Evolutionary conservation across 192 early-diverging fungal genomes (phyloP), one percentile per base, ranked within the genome.

Genomic region (Chytriomyces hyalinus): DNA sequence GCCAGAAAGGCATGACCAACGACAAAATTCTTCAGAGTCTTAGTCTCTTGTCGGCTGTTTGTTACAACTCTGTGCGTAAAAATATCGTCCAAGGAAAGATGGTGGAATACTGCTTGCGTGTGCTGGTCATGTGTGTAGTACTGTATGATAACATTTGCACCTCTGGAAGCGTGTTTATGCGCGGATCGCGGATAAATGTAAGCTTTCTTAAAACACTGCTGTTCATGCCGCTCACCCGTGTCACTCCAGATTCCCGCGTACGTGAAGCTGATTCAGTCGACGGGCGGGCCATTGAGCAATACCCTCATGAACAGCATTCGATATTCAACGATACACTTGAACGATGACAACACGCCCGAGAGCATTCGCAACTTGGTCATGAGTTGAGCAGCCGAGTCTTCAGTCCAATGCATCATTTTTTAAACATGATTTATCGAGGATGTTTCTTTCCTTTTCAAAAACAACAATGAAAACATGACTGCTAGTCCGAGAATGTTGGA

Each of bases 61-160:
- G 93, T 73, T 93, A 92, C 79, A 88, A 93, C 70, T 88, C 92
- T 47, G 91, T 97, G 6, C 93, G 94, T 75, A 88, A 86, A 59
- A 13, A 65, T 85, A 80, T 88, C 77, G 65, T 76, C 24, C 82
- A 88, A 87, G 82, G 71, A 77, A 76, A 91, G 85, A 87, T 91
- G 65, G 67, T 82, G 20, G 76, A 80, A 46, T 95, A 95, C 81
- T 94, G 90, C 71, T 81, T 97, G 74, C 87, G 94, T 49, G 93
- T 96, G 53, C 92, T 97, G 90, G 93, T 94, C 46, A 91, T 92
- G 11, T 92, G 92, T 44, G 93, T 95, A 76, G 89, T 98, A 36
- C 80, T 97, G 57, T 96, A 97, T 73, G 97, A 98, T 82, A 94
- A 97, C 80, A 91, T 97, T 59, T 87, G 92, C 72, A 84, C 90